Base-by-base conservation (phyloP, 352 stramenopile genomes). In the Globisporangium carolinianum region DNA sequence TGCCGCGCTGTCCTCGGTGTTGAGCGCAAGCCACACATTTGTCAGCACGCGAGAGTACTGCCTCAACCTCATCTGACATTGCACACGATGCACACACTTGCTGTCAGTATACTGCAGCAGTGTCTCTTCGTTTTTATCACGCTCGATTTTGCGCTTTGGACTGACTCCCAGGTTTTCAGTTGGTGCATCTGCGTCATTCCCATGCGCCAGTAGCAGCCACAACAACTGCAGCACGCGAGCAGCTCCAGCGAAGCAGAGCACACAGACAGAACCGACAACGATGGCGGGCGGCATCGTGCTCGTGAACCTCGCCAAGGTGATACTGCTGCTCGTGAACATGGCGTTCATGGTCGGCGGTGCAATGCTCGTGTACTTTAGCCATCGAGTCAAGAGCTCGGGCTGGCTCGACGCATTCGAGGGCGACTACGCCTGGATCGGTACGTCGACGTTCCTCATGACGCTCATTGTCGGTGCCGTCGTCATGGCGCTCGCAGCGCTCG, bases 391-490 rank as follows among this genome's bases (percentile, higher is more conserved):
- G 62, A 68, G 35, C 11, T 79, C 68, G 0, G 85, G 85, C 41
- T 94, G 85, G 85, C 54, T 88, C 32, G 76, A 91, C 24, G 81
- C 71, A 15, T 91, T 91, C 61, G 55, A 86, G 60, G 68, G 74
- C 41, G 77, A 87, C 66, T 99, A 99, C 53, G 91, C 98, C 70
- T 99, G 97, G 5, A 98, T 69, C 15, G 98, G 98, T 39, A 96
- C 97, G 79, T 99, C 99, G 69, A 99, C 96, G 3, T 99, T 97
- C 81, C 99, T 99, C 98, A 99, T 99, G 42, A 99, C 96, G 53
- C 81, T 96, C 37, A 99, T 97, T 91, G 99, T 99, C 5, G 97
- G 97, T 76, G 99, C 97, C 11, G 95, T 97, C 46, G 75, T 94
- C 37, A 79, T 94, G 38, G 58, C 66, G 43, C 72, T 94, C 48